Percentiles rank a stretch among this genome's conserved stretches.
phyloP scores from a whole-genome alignment of 2,329 filamentous ascomycete species.

The Paraphaeosphaeria sporulosa region DNA sequence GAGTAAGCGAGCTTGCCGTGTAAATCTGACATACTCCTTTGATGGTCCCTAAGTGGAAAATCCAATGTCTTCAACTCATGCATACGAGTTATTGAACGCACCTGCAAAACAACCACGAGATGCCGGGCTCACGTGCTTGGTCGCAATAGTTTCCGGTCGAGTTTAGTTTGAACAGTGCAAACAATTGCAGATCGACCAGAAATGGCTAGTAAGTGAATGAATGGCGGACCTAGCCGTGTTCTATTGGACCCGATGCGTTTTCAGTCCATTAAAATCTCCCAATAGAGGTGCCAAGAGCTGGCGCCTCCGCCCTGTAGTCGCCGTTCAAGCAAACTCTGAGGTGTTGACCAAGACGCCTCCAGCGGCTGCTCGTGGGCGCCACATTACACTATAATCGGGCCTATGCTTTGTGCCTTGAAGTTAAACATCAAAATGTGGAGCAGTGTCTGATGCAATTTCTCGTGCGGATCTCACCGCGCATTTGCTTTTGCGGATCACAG shows the following conservation, averaged over 20 bases:
- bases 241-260: slow-evolving; percentile 6
- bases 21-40: neutral
- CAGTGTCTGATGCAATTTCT: neutral
- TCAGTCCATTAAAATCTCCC: slow-evolving; percentile 13
- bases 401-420: neutral
- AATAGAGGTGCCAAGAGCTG: slow-evolving; percentile 11
- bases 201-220: slow-evolving; percentile 11
- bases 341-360: slow-evolving; percentile 4
- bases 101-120: neutral
- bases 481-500: slow-evolving; percentile 4
- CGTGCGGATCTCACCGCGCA: neutral
- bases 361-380: slow-evolving; percentile 12
- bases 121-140: neutral
- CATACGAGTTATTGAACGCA: slow-evolving; percentile 1
- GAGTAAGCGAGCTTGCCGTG: slow-evolving; percentile 10
- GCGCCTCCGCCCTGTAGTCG: slow-evolving; percentile 19
- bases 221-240: slow-evolving; percentile 11
- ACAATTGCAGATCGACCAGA: slow-evolving; percentile 14
- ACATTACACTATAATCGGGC: slow-evolving; percentile 8
- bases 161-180: slow-evolving; percentile 9
- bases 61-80: neutral
- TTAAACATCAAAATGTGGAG: neutral
- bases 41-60: neutral
- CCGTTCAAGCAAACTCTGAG: slow-evolving; percentile 17
- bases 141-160: slow-evolving; percentile 19